phyloP scores from a whole-genome alignment of 2,329 filamentous ascomycete genomes.

The Xylaria digitata region DNA sequence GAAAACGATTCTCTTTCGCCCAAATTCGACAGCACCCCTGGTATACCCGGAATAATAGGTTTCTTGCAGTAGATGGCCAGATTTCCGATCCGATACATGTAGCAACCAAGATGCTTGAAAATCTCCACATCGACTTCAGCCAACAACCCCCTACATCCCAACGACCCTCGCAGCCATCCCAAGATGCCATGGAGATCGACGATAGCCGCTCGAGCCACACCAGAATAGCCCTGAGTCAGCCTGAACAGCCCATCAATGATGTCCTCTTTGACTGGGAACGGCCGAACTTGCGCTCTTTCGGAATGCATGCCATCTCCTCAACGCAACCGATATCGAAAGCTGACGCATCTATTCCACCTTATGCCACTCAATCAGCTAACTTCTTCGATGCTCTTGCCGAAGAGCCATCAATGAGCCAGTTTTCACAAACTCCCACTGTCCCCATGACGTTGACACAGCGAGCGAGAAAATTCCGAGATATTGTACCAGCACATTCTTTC shows the following conservation, averaged over 20 bases:
- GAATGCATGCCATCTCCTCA: conserved; percentile 57
- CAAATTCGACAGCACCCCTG: conserved; percentile 92
- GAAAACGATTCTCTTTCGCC: conserved; percentile 83
- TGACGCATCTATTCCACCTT: conserved; percentile 53
- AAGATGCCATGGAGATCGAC: conserved; percentile 79
- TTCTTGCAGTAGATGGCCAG: conserved; percentile 78
- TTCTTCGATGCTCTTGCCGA: conserved; percentile 77
- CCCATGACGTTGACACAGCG: conserved; percentile 89
- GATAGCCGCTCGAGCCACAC: conserved; percentile 53
- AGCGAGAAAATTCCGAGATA: conserved; percentile 88
- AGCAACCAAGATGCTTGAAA: conserved; percentile 95
- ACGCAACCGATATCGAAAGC: conserved; percentile 60
- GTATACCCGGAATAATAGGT: conserved; percentile 86
- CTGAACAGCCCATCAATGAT: conserved; percentile 80
- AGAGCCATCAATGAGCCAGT: conserved; percentile 88
- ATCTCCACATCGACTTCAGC: conserved; percentile 87
- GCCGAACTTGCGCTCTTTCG: conserved; percentile 68
- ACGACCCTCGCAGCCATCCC: conserved; percentile 50
- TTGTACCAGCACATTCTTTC: conserved; percentile 86
- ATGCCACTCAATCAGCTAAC: conserved; percentile 49
- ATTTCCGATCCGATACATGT: conserved; percentile 83
- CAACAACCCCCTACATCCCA: conserved; percentile 66
- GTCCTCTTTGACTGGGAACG: conserved; percentile 89
- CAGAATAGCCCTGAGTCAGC: conserved; percentile 83
- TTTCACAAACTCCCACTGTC: conserved; percentile 80